These are phyloP conservation scores for Trichoderma reesei DNA, from an alignment of 495 filamentous ascomycete genomes.

Conservation along the genomic window DNA sequence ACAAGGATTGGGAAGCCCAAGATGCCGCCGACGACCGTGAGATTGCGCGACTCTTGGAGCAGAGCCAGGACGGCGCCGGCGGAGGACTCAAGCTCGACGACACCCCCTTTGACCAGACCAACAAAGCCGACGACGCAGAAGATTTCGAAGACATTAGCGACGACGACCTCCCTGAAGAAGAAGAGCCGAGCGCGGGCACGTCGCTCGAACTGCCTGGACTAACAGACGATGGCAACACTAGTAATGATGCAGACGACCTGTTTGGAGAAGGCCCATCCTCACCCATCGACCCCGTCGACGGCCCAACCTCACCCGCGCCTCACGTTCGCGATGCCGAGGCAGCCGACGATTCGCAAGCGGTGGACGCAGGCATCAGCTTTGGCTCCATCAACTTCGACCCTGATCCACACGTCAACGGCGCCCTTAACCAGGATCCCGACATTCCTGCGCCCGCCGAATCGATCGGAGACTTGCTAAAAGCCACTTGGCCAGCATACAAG, in stretches of 20 bases:
- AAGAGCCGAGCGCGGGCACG: conserved; percentile 23
- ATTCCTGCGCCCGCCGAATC: conserved; percentile 53
- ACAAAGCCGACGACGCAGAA: conserved; percentile 35
- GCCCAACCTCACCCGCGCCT: conserved; percentile 26
- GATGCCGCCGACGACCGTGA: conserved; percentile 20
- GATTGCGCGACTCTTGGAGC: conserved; percentile 18
- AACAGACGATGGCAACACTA: conserved; percentile 38
- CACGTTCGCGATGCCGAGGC: conserved; percentile 21
- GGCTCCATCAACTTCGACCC: conserved; percentile 16
- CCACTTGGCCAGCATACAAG: conserved; percentile 62
- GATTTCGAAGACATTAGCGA: conserved; percentile 84
- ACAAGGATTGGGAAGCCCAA: conserved; percentile 23
- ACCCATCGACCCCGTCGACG: conserved; percentile 24
- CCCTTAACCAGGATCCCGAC: conserved; percentile 35
- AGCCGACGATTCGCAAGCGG: conserved; percentile 16
- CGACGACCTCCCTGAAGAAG: conserved; percentile 43
- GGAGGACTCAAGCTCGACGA: conserved; percentile 19
- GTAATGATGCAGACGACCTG: conserved; percentile 41
- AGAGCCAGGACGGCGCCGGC: conserved; percentile 3
- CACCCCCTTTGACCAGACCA: conserved; percentile 24
- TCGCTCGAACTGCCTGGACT: conserved; percentile 34
- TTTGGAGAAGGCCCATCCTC: conserved; percentile 35
- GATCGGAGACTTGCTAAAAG: conserved; percentile 55
- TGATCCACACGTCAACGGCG: conserved; percentile 24
- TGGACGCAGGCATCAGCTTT: conserved; percentile 20